These are phyloP conservation scores for Monosporascus sp. DNA, from an alignment of 2,329 filamentous ascomycete genomes.

Conservation along the genomic window DNA sequence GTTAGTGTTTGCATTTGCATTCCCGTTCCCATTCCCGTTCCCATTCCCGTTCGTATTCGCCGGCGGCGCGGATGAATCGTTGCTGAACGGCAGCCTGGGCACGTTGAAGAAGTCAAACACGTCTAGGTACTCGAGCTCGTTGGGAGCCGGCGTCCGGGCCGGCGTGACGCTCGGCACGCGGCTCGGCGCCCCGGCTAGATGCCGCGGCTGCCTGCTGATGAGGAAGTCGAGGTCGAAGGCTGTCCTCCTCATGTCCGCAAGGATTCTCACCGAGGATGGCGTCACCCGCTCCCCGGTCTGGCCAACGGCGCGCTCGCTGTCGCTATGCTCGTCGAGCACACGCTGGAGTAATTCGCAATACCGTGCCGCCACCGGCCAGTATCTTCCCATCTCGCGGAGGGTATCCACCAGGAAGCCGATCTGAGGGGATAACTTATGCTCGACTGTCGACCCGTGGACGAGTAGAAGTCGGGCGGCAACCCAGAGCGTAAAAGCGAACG, in stretches of 20 bases:
- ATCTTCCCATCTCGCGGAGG: constrained; percentile 70
- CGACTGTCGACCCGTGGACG: constrained; percentile 85
- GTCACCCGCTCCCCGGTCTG: constrained; percentile 65
- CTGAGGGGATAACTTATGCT: constrained; percentile 73
- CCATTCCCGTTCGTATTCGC: constrained; percentile 10
- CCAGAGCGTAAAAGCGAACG: constrained; percentile 90
- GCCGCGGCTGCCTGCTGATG: constrained; percentile 72
- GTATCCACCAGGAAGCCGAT: constrained; percentile 79
- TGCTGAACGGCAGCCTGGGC: constrained; percentile 58
- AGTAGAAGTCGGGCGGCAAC: constrained; percentile 81
- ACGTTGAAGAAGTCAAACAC: constrained; percentile 96
- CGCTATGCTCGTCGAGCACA: constrained; percentile 79
- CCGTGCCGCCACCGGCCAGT: constrained; percentile 80
- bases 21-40: no score
- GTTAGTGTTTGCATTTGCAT: constrained; percentile 3
- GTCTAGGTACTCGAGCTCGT: constrained; percentile 85
- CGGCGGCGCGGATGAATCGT: constrained; percentile 25
- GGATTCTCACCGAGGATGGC: constrained; percentile 76
- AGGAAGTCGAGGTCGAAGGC: constrained; percentile 87
- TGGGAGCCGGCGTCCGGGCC: constrained; percentile 64
- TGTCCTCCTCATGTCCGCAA: constrained; percentile 86
- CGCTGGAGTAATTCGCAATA: constrained; percentile 76
- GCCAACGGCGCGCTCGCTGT: constrained; percentile 55
- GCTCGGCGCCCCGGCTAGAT: constrained; percentile 33
- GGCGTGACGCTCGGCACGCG: constrained; percentile 51